Evolutionary conservation across 495 filamentous ascomycete genomes (phyloP).

Genomic region (Lepidopterella palustris): DNA sequence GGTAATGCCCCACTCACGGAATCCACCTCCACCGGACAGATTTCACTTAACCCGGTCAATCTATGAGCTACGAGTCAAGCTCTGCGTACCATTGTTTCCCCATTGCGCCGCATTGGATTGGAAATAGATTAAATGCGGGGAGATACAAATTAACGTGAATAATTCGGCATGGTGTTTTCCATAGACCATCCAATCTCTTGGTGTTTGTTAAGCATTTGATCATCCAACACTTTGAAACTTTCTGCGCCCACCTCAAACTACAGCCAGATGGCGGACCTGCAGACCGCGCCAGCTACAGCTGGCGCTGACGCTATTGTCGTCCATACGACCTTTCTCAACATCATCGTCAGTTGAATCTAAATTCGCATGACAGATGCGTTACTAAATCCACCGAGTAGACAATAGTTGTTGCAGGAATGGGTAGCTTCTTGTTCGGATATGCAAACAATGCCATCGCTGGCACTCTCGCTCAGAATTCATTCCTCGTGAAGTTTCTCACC

Average conservation of each 20-base stretch:
- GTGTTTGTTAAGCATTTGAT: neutral
- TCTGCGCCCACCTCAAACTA: neutral
- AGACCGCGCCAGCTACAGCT: neutral
- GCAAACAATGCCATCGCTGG: conserved; percentile 6
- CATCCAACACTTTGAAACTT: neutral
- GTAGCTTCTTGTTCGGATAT: neutral
- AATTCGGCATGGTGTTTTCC: no score
- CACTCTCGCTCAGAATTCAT: conserved; percentile 3
- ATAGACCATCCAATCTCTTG: no score
- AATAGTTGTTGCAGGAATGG: neutral
- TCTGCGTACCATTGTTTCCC: neutral
- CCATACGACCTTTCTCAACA: neutral
- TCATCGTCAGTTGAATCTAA: neutral
- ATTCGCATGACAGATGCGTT: neutral
- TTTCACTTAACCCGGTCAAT: neutral
- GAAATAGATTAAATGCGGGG: neutral
- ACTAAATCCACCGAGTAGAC: neutral
- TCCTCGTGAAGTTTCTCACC: conserved; percentile 5
- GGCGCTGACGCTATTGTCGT: neutral
- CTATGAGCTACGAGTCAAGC: neutral
- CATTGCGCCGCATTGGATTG: neutral
- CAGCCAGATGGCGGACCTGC: neutral
- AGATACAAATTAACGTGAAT: no score
- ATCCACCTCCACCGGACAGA: neutral
- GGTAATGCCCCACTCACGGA: neutral